A percentile compares a stretch with the other conserved stretches of the same genome.
Evolutionary conservation across 2,329 filamentous ascomycete genomes (phyloP).

Genomic region (Xylaria sp.): DNA sequence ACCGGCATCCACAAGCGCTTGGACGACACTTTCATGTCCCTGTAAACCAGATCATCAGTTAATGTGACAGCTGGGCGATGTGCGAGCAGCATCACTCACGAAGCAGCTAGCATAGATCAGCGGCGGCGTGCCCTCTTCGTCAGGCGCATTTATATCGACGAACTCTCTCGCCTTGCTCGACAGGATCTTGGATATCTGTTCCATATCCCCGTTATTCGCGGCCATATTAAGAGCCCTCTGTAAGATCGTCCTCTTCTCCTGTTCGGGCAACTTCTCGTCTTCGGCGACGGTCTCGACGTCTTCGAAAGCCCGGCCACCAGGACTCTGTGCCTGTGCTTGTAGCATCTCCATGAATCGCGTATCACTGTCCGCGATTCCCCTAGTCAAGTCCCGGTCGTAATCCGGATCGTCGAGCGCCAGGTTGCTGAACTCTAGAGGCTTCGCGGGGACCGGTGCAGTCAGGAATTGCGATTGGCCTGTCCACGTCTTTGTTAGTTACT

Average conservation of each 20-base stretch:
- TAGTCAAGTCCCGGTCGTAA: conserved; percentile 62
- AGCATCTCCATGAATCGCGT: conserved; percentile 91
- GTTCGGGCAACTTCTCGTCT: conserved; percentile 65
- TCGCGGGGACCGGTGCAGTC: conserved; percentile 76
- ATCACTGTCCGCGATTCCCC: conserved; percentile 68
- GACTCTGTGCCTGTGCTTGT: conserved; percentile 83
- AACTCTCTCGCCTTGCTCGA: conserved; percentile 66
- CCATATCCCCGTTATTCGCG: conserved; percentile 89
- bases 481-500: conserved; percentile 19
- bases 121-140: conserved; percentile 93
- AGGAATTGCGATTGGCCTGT: conserved; percentile 93
- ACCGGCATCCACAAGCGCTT: conserved; percentile 75
- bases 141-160: conserved; percentile 79
- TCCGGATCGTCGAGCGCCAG: conserved; percentile 74
- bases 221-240: conserved; percentile 92
- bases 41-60: conserved; percentile 32
- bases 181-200: conserved; percentile 71
- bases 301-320: conserved; percentile 64
- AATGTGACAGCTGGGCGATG: background rate
- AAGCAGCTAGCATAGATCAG: conserved; percentile 98
- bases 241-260: conserved; percentile 73
- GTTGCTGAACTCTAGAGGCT: conserved; percentile 75
- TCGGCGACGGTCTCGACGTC: conserved; percentile 75
- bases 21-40: conserved; percentile 86
- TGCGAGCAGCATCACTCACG: conserved; percentile 46